Evolutionary conservation across 768 basidiomycete species (phyloP), one percentile per base, ranked within the genome.

Genomic region (Phlebiopsis gigantea): DNA sequence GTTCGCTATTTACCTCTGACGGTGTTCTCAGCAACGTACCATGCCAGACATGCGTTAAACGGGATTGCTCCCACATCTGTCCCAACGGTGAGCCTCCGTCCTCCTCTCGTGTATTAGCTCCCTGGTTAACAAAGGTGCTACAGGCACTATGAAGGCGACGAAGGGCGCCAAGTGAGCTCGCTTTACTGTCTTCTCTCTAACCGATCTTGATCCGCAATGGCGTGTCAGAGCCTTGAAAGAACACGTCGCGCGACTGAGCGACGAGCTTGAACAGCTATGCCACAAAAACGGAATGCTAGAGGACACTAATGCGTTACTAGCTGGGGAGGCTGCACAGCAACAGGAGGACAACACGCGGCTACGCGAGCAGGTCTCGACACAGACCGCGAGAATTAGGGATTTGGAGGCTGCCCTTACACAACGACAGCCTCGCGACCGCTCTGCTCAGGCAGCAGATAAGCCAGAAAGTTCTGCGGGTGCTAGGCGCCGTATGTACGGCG

Each of bases 151-250:
- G 60, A 70, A 77, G 6, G 79, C 81, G 24, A 81, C 79, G 45
- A 82, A 81, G 62, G 79, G 80, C 57, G 82, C 81, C 69, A 81
- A 80, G 80, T 80, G 61, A 39, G 73, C 48, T 28, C n/a, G 12
- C 54, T 28, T 41, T 46, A 31, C 45, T 9, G 21, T 6, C 15
- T 45, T 7, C 4, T 12, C 47, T 46, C 21, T 47, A 30, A 34
- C 46, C 55, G 44, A 28, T 46, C 46, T n/a, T 51, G 5, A 31
- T 17, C 22, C 42, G 22, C n/a, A 53, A 39, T 39, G 34, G 34
- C 51, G 12, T 21, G 44, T 6, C 57, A 82, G 80, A 63, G 79
- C 79, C 19, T 73, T 82, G 34, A 75, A 79, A 74, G 76, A 74
- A 4, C 79, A 78, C 61, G 77, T 76, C 3, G 74, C 79, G 58